phyloP scores from a whole-genome alignment of 2,329 filamentous ascomycete species.

The Cryphonectria japonica region DNA sequence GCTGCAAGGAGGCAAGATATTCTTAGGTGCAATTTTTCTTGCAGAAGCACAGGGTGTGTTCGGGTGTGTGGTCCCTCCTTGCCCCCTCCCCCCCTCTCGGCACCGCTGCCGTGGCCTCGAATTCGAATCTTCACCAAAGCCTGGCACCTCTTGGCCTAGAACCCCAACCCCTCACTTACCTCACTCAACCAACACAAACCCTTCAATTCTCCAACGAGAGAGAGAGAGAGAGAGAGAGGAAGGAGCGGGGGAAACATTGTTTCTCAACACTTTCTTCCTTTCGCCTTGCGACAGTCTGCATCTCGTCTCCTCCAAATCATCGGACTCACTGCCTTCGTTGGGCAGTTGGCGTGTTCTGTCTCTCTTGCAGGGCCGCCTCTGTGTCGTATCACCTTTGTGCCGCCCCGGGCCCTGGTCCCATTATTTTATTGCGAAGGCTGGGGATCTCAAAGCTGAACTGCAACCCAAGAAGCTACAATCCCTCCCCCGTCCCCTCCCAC shows the following conservation, averaged over 20 bases:
- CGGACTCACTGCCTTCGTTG: background rate
- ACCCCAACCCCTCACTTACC: constrained; percentile 3
- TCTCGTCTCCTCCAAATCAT: background rate
- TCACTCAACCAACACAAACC: background rate
- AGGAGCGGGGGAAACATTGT: no score
- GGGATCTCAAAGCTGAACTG: constrained; percentile 23
- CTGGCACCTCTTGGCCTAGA: background rate
- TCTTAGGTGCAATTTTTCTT: background rate
- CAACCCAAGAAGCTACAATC: constrained; percentile 15
- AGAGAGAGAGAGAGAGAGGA: no score
- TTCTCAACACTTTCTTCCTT: no score
- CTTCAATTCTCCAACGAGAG: background rate
- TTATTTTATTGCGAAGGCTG: constrained; percentile 29
- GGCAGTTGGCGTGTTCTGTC: constrained; percentile 14
- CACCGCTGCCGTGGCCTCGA: constrained; percentile 1
- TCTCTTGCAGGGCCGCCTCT: constrained; percentile 19
- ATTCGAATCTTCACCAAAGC: background rate
- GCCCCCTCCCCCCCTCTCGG: background rate
- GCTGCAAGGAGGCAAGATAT: background rate
- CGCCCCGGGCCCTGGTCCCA: constrained; percentile 19
- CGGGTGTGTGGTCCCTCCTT: background rate
- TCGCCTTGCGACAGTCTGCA: background rate
- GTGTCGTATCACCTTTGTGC: constrained; percentile 17
- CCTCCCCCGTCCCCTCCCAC: constrained; percentile 25
- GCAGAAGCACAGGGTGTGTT: background rate